Evolutionary conservation across 305 asterid species (phyloP).

Genomic region (Solanum hybrid): DNA sequence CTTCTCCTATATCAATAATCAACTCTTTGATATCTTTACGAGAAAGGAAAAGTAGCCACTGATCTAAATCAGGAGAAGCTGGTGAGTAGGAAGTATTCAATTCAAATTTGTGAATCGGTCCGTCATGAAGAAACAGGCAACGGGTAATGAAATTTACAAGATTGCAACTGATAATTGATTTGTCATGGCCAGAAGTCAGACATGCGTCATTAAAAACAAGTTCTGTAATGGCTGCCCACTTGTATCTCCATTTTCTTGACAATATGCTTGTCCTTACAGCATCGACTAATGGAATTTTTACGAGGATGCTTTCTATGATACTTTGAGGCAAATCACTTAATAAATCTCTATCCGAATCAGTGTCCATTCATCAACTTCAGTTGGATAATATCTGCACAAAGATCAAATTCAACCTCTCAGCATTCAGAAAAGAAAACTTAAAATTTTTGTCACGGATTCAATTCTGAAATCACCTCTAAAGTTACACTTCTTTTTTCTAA

Average conservation of each 20-base stretch:
- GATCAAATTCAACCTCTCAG: neutral
- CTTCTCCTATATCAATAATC: slow-evolving; percentile 62
- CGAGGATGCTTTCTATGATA: slow-evolving; percentile 64
- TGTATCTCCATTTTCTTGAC: slow-evolving; percentile 75
- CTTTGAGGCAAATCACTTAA: slow-evolving; percentile 82
- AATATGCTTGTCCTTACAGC: slow-evolving; percentile 72
- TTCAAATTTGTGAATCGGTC: slow-evolving; percentile 67
- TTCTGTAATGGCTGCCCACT: slow-evolving; percentile 65
- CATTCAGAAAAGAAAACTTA: neutral
- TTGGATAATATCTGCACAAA: neutral
- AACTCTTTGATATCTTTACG: slow-evolving; percentile 62
- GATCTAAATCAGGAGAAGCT: slow-evolving; percentile 55
- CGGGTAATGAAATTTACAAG: slow-evolving; percentile 53
- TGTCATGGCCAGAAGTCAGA: slow-evolving; percentile 25
- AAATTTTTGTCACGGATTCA: neutral
- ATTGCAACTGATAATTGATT: slow-evolving; percentile 24
- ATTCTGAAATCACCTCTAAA: neutral
- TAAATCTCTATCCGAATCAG: slow-evolving; percentile 35
- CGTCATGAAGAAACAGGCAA: slow-evolving; percentile 67
- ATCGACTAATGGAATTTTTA: slow-evolving; percentile 64
- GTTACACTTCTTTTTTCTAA: neutral
- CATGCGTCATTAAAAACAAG: slow-evolving; percentile 62
- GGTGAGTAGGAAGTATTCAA: slow-evolving; percentile 41
- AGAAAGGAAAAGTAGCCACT: slow-evolving; percentile 81
- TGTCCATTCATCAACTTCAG: slow-evolving; percentile 28